phyloP scores from a whole-genome alignment of 1,284 basidiomycete genomes.

The Malassezia furfur region DNA sequence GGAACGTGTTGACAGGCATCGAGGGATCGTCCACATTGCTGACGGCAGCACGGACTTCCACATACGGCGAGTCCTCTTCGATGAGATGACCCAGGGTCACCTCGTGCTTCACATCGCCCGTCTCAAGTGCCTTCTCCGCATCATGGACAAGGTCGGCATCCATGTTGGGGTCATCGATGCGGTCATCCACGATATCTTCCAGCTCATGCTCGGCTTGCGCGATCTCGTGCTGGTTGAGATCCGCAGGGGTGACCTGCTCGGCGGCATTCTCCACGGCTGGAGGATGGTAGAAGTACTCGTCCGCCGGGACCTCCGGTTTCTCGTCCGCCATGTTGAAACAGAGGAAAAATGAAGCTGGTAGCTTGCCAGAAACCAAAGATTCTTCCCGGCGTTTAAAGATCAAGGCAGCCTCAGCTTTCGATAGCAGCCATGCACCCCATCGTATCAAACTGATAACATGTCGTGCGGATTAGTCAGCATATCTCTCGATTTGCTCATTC shows the following conservation, averaged over 20 bases:
- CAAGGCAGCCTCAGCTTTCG: too few relatives aligned
- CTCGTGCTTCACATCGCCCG: slow-evolving; percentile 18
- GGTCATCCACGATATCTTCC: slow-evolving; percentile 1
- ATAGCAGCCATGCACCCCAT: too few relatives aligned
- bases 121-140: slow-evolving; percentile 18
- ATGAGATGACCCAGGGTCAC: slow-evolving; percentile 16
- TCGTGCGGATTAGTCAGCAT: too few relatives aligned
- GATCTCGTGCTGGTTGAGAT: background rate
- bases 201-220: slow-evolving; percentile 4
- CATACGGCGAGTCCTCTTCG: slow-evolving; percentile 38
- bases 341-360: background rate
- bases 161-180: slow-evolving; percentile 22
- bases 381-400: too few relatives aligned
- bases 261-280: background rate
- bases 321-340: background rate
- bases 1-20: slow-evolving; percentile 37
- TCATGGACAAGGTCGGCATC: slow-evolving; percentile 13
- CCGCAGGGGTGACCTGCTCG: background rate
- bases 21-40: slow-evolving; percentile 38
- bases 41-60: slow-evolving; percentile 38
- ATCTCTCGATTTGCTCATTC: too few relatives aligned
- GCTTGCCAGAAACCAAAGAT: too few relatives aligned
- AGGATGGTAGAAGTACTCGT: background rate
- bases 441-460: too few relatives aligned
- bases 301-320: background rate